Evolutionary conservation across 2,329 filamentous ascomycete species (phyloP), one percentile per base, ranked within the genome.

Genomic region (Bisporella sp.): DNA sequence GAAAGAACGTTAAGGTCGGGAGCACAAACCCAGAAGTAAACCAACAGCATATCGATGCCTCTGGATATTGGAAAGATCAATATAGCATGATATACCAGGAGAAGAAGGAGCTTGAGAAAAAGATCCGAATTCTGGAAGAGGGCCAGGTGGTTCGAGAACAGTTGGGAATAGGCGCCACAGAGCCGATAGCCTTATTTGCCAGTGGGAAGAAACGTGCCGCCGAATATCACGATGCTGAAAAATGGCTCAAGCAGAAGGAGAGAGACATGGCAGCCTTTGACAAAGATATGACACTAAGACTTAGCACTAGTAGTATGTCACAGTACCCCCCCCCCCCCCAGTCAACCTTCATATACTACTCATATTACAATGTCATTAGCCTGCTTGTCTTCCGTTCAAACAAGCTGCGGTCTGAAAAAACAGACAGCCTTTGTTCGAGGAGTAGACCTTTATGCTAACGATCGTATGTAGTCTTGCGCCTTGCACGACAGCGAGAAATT

Each of bases 51-150:
- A 40, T 63, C 45, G 62, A 63, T 48, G 57, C 52, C n/a, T 37
- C 43, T 1, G 58, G 58, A 44, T 62, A 61, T 48, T 64, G 62
- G 62, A 62, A 57, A 42, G 57, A 61, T 31, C 57, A 60, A 46
- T 64, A 57, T 28, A 35, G 47, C 3, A 57, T 43, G 9, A 42
- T 61, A 31, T 44, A 57, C 41, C 28, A 39, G 12, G 57, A 64
- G 41, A 62, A 60, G 41, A 55, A 54, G 31, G 43, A 7, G 29
- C 53, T 63, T 1, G 54, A 62, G n/a, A 52, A 55, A n/a, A 57
- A 57, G 37, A 13, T 63, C 29, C 45, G 45, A 31, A 42, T 43
- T 13, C 31, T 59, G 12, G 53, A 59, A 29, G 51, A 58, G 33
- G 47, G 7, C 2, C 5, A 32, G 5, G 39, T 37, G 42, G 45